These are phyloP conservation scores for Cicer pinnatifidum DNA, from an alignment of 306 rosid genomes.

Conservation along the genomic window DNA sequence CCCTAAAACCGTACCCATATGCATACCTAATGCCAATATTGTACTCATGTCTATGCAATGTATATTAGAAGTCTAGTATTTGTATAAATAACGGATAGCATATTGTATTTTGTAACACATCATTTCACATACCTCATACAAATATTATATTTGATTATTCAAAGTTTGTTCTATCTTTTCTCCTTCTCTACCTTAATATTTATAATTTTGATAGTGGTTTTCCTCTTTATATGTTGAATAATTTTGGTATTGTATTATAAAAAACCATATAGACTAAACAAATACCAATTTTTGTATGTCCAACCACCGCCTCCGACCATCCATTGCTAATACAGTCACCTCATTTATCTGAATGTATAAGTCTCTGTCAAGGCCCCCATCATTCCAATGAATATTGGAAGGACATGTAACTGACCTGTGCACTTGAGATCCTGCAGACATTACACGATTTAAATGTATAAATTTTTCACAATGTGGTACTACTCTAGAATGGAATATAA, in stretches of 20 bases:
- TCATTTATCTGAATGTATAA: conserved; percentile 74
- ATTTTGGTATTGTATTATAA: conserved; percentile 37
- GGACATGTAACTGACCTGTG: conserved; percentile 67
- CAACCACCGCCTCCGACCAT: conserved; percentile 99
- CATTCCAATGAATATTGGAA: conserved; percentile 74
- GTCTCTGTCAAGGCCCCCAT: conserved; percentile 93
- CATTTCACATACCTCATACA: conserved; percentile 16
- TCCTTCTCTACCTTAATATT: conserved; percentile 3
- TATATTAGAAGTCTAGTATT: conserved; percentile 1
- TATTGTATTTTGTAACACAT: conserved; percentile 5
- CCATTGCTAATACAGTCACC: conserved; percentile 95
- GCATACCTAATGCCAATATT: not conserved
- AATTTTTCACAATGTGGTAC: conserved; percentile 31
- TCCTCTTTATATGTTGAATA: conserved; percentile 15
- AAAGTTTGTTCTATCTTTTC: conserved; percentile 16
- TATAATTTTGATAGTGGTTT: not conserved
- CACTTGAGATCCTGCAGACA: conserved; percentile 62
- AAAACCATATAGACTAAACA: conserved; percentile 14
- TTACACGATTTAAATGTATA: conserved; percentile 6
- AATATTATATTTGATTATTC: conserved; percentile 24
- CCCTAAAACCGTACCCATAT: not conserved
- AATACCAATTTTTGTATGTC: conserved; percentile 89
- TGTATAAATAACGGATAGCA: not conserved
- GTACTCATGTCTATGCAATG: not conserved
- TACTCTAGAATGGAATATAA: no score